Evolutionary conservation across 1,139 yeast species (phyloP), one percentile per base, ranked within the genome.

Genomic region (Debaryomyces subglobosus): DNA sequence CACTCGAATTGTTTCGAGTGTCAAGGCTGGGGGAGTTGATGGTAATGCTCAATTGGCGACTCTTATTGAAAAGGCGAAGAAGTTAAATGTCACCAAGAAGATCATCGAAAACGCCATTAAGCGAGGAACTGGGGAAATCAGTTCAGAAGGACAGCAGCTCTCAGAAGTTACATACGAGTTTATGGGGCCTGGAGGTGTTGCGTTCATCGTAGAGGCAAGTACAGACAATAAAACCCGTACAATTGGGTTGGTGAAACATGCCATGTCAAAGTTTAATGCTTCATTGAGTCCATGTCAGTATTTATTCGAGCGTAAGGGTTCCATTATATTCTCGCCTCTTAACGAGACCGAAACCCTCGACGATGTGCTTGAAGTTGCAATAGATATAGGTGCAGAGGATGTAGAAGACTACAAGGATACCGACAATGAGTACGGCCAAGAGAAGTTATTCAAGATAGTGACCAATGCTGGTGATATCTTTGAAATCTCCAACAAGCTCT

Each of bases 221-320:
- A 92, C 98, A 0, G 97, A 92, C 65, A 94, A 90, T 67, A 89
- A 88, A 65, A 85, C 88, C 49, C 74, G 98, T 47, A 86, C 97
- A 0, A 81, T 91, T 25, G 85, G 89, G 23, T 75, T 79, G 47
- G 86, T 94, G 5, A 83, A 94, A 59, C 82, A 89, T 10, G 86
- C 90, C 2, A 82, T 94, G 67, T 79, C 84, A 43, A 89, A 88
- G 59, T 79, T 73, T 59, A 81, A 81, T 45, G 94, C 95, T 1
- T 76, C 84, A 16, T 70, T 89, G 65, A 81, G 95, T 18, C 96
- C 97, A 9, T 86, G 96, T 27, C 69, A 78, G 47, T 92, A 82
- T 63, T 77, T 87, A 70, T 94, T 94, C 69, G 84, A 85, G 46
- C 79, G 85, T 53, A 82, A 82, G 53, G 98, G 99, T 1, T 84